phyloP scores from a whole-genome alignment of 768 basidiomycete genomes.

The Phlebiopsis gigantea region DNA sequence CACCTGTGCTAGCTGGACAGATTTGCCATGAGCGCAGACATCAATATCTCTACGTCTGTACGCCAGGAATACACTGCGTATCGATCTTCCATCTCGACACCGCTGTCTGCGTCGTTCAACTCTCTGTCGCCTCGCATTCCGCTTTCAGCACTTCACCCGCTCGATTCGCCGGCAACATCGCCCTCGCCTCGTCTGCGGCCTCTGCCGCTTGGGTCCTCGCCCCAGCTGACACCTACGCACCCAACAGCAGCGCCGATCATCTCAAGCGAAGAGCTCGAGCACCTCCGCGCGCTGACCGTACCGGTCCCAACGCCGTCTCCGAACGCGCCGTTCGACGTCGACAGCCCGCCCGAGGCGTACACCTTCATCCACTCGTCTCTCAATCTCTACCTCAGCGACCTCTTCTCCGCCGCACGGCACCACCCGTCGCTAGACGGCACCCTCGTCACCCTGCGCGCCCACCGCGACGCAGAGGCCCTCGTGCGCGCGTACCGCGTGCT shows the following conservation, averaged over 20 bases:
- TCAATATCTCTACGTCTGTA: constrained; percentile 33
- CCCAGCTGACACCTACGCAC: background rate
- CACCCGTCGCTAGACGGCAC: constrained; percentile 64
- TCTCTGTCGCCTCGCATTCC: constrained; percentile 15
- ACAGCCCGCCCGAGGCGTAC: constrained; percentile 16
- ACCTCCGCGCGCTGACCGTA: constrained; percentile 24
- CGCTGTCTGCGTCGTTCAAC: constrained; percentile 19
- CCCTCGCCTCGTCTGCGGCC: constrained; percentile 27
- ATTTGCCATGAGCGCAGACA: constrained; percentile 70
- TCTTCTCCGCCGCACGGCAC: constrained; percentile 71
- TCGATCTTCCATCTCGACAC: constrained; percentile 31
- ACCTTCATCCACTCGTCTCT: constrained; percentile 48
- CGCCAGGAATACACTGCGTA: constrained; percentile 28
- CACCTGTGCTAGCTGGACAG: constrained; percentile 49
- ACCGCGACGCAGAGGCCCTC: constrained; percentile 62
- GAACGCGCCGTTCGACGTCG: constrained; percentile 5
- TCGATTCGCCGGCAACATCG: constrained; percentile 17
- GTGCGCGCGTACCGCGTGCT: constrained; percentile 63
- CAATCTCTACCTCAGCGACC: constrained; percentile 61
- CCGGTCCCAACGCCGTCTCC: constrained; percentile 15
- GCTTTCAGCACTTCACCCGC: constrained; percentile 17
- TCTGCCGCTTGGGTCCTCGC: constrained; percentile 10
- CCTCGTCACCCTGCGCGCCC: constrained; percentile 55
- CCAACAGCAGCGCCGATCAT: constrained; percentile 23
- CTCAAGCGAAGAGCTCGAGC: constrained; percentile 22